Evolutionary conservation across 352 stramenopile species (phyloP).

Genomic region (Peronospora belbahrii): DNA sequence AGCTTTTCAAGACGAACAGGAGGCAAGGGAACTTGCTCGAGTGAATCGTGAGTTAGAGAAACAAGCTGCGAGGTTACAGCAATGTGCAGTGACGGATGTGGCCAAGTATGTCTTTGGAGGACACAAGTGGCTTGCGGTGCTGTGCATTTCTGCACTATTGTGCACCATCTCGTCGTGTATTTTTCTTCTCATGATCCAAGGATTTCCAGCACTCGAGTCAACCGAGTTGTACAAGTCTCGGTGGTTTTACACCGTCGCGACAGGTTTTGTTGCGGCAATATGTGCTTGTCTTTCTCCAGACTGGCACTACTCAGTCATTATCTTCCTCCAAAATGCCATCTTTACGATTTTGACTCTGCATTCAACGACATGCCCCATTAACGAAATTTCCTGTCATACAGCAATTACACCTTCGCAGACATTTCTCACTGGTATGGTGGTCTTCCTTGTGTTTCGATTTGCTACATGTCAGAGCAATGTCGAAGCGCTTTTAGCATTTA

Average conservation of each 20-base stretch:
- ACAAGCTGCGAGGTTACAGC: constrained; percentile 14
- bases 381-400: constrained; percentile 38
- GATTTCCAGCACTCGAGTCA: constrained; percentile 23
- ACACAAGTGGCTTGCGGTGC: constrained; percentile 38
- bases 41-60: constrained; percentile 25
- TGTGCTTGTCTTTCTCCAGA: constrained; percentile 44
- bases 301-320: constrained; percentile 39
- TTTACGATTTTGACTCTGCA: constrained; percentile 51
- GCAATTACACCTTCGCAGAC: constrained; percentile 26
- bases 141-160: constrained; percentile 25
- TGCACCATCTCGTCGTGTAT: constrained; percentile 23
- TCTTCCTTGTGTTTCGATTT: constrained; percentile 43
- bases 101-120: constrained; percentile 22
- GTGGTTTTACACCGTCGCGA: constrained; percentile 38
- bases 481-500: constrained; percentile 37
- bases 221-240: constrained; percentile 50
- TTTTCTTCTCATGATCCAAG: constrained; percentile 29
- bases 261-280: constrained; percentile 30
- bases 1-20: constrained; percentile 23
- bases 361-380: constrained; percentile 53
- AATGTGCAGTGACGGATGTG: constrained; percentile 24
- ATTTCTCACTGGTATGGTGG: constrained; percentile 29
- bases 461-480: constrained; percentile 20
- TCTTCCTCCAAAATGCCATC: constrained; percentile 35
- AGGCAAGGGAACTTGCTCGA: constrained; percentile 17